Base-by-base conservation (phyloP, 108 stramenopile species). In the Pseudonitzschia delicatissima region DNA sequence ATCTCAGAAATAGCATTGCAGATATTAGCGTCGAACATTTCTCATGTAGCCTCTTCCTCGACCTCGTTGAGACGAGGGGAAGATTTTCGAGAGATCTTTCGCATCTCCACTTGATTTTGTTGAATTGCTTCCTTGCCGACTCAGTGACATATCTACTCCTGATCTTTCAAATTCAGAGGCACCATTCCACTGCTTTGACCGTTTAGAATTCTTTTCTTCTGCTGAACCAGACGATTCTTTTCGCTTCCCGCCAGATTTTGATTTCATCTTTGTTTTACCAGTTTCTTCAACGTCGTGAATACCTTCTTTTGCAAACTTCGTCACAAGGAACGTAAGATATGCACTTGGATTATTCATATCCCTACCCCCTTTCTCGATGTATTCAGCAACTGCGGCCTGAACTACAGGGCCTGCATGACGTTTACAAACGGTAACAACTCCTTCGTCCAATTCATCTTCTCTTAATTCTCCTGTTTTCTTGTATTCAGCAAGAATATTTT, bases 361-460 rank as follows among this genome's bases (percentile, higher is more conserved):
- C 28, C 84, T 44, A 35, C 78, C 88, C 61, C 83, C 84, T 42
- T 78, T 78, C 59, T 92, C 87, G 9, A 91, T 85, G 69, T 88
- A 94, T 25, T 85, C 76, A 13, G 79, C 77, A 39, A 94, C 57
- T 15, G 90, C 85, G 33, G 80, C 77, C 36, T 90, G 79, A 25
- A 94, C 90, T 2, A 87, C 81, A 12, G 73, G 62, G n/a, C 85
- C 90, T 27, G 87, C 79, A 67, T 91, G 90, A n/a, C 93, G 75
- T 65, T 86, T 86, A 68, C 87, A 90, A 64, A 94, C 55, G 35
- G 62, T 78, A 64, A 89, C 79, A 29, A 88, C 90, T n/a, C 88
- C 87, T 18, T 92, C 91, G 61, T 97, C 96, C 48, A 97, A 76
- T 81, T 97, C 96, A 11, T 76, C 83, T 59, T 87, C 76, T 21